These are phyloP conservation scores for Xylaria sp. DNA, from an alignment of 2,329 filamentous ascomycete genomes.

Conservation along the genomic window DNA sequence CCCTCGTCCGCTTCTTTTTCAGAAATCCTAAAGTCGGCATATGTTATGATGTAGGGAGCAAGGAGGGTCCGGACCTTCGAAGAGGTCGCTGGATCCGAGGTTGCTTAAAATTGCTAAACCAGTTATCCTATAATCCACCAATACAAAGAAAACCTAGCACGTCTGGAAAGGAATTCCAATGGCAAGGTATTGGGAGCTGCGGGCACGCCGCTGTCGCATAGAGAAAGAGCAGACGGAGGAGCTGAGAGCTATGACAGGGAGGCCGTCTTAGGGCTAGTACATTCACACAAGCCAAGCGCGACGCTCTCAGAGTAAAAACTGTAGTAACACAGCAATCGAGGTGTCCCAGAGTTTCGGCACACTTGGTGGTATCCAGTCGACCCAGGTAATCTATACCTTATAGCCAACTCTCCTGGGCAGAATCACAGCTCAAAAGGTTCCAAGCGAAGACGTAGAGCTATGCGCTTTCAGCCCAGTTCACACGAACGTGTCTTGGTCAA, in stretches of 20 bases:
- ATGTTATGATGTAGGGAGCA: slow-evolving; percentile 51
- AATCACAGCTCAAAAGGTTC: slow-evolving; percentile 27
- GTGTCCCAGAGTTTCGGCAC: slow-evolving; percentile 16
- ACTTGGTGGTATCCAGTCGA: slow-evolving; percentile 20
- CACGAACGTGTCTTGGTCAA: slow-evolving; percentile 35
- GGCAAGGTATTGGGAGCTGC: neutral
- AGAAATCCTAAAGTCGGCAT: slow-evolving; percentile 98
- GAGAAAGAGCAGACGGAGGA: slow-evolving; percentile 6
- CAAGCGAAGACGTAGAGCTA: slow-evolving; percentile 26
- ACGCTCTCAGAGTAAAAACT: slow-evolving; percentile 20
- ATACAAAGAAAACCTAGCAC: slow-evolving; percentile 26
- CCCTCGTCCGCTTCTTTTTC: slow-evolving; percentile 99
- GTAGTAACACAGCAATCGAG: slow-evolving; percentile 22
- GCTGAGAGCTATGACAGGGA: slow-evolving; percentile 23
- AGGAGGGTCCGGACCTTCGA: slow-evolving; percentile 44
- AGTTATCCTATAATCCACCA: slow-evolving; percentile 29
- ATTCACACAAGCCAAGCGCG: slow-evolving; percentile 29
- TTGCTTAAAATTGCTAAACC: slow-evolving; percentile 14
- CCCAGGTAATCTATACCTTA: slow-evolving; percentile 24
- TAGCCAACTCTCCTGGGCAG: slow-evolving; percentile 26
- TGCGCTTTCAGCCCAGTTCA: slow-evolving; percentile 30
- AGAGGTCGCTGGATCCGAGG: slow-evolving; percentile 30
- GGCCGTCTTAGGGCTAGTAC: slow-evolving; percentile 17
- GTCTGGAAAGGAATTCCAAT: neutral
- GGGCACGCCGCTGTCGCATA: slow-evolving; percentile 20